phyloP scores from a whole-genome alignment of 2,329 filamentous ascomycete species.

The Arthrobotrys megalospora region DNA sequence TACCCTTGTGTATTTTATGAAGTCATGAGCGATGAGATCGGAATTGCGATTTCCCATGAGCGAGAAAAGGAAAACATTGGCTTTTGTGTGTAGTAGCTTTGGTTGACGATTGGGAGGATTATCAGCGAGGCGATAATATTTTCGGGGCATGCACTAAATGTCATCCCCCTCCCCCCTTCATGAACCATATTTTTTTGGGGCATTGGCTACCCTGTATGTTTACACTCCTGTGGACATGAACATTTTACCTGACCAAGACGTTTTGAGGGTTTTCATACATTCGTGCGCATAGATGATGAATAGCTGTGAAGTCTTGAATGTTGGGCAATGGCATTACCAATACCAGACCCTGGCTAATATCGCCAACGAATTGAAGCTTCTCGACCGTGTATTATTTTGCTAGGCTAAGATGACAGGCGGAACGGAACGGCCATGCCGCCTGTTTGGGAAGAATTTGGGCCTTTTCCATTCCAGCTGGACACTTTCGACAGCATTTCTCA shows the following conservation, averaged over 20 bases:
- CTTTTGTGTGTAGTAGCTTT: constrained; percentile 37
- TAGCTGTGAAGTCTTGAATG: background rate
- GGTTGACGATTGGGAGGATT: constrained; percentile 30
- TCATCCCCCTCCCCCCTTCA: constrained; percentile 28
- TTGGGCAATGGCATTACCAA: constrained; percentile 12
- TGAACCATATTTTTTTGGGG: constrained; percentile 39
- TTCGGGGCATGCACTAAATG: background rate
- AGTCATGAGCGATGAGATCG: constrained; percentile 61
- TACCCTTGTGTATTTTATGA: constrained; percentile 62
- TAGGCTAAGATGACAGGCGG: constrained; percentile 16
- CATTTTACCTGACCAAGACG: constrained; percentile 33
- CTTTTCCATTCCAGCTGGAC: constrained; percentile 44
- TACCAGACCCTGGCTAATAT: constrained; percentile 14
- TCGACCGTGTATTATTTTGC: background rate
- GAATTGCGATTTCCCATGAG: constrained; percentile 54
- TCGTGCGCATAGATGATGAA: background rate
- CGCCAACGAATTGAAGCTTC: background rate
- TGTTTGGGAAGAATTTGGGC: constrained; percentile 43
- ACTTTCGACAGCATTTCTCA: constrained; percentile 29
- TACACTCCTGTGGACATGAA: constrained; percentile 49
- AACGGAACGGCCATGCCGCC: constrained; percentile 20
- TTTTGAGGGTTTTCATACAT: constrained; percentile 22
- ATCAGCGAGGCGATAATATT: constrained; percentile 11
- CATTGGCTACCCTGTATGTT: constrained; percentile 48
- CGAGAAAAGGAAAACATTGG: constrained; percentile 35